Evolutionary conservation across 1,284 basidiomycete genomes (phyloP).

Genomic region (Ganoderma multipileum): DNA sequence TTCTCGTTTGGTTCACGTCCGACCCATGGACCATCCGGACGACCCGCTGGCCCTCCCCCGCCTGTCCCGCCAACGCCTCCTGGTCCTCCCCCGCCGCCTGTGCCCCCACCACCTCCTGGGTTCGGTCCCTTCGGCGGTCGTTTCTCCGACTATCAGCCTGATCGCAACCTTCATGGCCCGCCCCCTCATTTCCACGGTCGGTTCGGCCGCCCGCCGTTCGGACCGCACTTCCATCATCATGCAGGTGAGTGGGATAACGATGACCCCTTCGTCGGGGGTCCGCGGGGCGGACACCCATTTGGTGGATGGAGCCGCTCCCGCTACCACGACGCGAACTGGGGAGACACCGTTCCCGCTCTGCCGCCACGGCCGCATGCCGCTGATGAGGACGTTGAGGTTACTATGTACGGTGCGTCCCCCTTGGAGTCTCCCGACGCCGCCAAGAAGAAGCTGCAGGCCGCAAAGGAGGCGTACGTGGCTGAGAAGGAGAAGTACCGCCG

Average conservation of each 20-base stretch:
- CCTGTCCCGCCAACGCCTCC: constrained; percentile 21
- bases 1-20: constrained; percentile 9
- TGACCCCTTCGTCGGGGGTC: constrained; percentile 19
- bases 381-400: constrained; percentile 27
- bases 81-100: constrained; percentile 13
- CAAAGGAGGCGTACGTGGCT: constrained; percentile 68
- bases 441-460: constrained; percentile 68
- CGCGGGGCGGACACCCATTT: constrained; percentile 12
- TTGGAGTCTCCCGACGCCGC: constrained; percentile 46
- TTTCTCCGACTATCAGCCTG: constrained; percentile 2
- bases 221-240: constrained; percentile 3
- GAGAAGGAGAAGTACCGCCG: constrained; percentile 73
- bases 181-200: constrained; percentile 22
- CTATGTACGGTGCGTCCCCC: constrained; percentile 37
- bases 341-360: constrained; percentile 20
- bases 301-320: constrained; percentile 14
- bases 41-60: constrained; percentile 32
- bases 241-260: constrained; percentile 18
- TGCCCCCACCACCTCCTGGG: constrained; percentile 30
- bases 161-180: constrained; percentile 12
- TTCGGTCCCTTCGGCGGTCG: constrained; percentile 27
- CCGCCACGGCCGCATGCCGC: constrained; percentile 16
- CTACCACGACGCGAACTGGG: constrained; percentile 24
- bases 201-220: constrained; percentile 14
- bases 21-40: constrained; percentile 28